Evolutionary conservation across 257 asterid genomes (phyloP).

Genomic region (Solanum corneliomulleri): DNA sequence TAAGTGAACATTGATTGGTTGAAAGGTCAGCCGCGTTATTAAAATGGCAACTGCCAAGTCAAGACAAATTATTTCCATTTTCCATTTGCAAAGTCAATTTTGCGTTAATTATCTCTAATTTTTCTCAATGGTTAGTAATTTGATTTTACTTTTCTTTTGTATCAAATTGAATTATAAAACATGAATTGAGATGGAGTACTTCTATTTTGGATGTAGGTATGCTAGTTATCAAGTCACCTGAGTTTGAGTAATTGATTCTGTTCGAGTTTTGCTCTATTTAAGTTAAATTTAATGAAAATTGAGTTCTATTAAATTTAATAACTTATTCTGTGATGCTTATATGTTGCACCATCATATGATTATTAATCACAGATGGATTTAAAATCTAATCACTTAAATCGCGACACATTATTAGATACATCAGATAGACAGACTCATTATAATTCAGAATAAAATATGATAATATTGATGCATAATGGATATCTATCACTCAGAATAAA

Average conservation of each 20-base stretch:
- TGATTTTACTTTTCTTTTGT: not conserved
- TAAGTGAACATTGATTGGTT: not conserved
- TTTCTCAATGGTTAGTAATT: not conserved
- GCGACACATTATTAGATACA: not conserved
- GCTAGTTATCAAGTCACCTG: no score
- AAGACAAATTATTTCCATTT: not conserved
- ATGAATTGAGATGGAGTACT: no score
- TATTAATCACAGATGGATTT: no score
- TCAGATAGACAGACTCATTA: no score
- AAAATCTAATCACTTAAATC: no score
- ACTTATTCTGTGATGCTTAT: accelerated
- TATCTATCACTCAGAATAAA: not conserved
- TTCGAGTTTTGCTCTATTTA: no score
- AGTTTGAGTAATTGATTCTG: no score
- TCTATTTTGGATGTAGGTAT: no score
- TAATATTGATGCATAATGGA: not conserved
- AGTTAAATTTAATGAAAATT: not conserved
- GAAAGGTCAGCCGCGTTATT: not conserved
- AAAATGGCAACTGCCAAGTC: not conserved
- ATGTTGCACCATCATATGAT: no score
- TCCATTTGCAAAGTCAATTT: not conserved
- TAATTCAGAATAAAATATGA: not conserved
- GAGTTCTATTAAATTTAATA: not conserved
- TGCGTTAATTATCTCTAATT: not conserved
- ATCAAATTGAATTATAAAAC: not conserved